phyloP scores from a whole-genome alignment of 371 early-diverging fungal genomes.

The Encephalitozoon hellem region DNA sequence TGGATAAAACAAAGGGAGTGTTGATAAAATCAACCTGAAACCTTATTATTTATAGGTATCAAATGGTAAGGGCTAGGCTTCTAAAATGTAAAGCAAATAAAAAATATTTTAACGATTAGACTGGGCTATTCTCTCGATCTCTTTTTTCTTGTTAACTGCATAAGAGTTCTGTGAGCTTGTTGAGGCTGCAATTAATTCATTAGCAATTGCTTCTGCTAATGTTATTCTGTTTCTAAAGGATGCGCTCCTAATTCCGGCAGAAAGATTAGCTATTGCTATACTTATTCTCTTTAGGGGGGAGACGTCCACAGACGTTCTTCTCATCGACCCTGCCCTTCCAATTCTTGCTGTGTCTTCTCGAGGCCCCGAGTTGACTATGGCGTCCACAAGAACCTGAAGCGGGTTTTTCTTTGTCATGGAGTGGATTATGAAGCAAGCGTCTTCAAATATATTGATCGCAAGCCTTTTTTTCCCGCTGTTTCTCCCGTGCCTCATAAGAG shows the following conservation, averaged over 20 bases:
- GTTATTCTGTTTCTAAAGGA: slow-evolving; percentile 91
- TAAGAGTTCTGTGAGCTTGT: slow-evolving; percentile 56
- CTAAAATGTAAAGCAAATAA: not conserved
- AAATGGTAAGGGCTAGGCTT: not conserved
- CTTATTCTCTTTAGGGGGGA: slow-evolving; percentile 96
- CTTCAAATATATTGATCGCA: slow-evolving; percentile 93
- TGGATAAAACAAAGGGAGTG: not conserved
- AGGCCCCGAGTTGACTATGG: slow-evolving; percentile 98
- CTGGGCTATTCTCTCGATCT: slow-evolving; percentile 93
- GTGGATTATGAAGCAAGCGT: slow-evolving; percentile 97
- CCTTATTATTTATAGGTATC: not conserved
- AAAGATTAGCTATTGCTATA: slow-evolving; percentile 85
- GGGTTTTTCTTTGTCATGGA: slow-evolving; percentile 95
- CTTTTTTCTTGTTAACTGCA: slow-evolving; percentile 93
- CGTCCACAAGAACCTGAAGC: slow-evolving; percentile 94
- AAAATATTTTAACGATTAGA: slow-evolving; percentile 68
- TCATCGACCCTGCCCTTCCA: slow-evolving; percentile 96
- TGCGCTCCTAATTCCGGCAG: slow-evolving; percentile 79
- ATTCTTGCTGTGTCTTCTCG: slow-evolving; percentile 99
- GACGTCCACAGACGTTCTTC: slow-evolving; percentile 99
- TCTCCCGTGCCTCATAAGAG: slow-evolving; percentile 99
- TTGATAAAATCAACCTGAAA: slow-evolving; percentile 8
- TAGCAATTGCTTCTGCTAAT: slow-evolving; percentile 97
- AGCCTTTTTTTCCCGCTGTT: slow-evolving; percentile 99
- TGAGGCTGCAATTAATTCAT: slow-evolving; percentile 98